phyloP scores from a whole-genome alignment of 768 basidiomycete genomes.

The Amyloporia xantha region DNA sequence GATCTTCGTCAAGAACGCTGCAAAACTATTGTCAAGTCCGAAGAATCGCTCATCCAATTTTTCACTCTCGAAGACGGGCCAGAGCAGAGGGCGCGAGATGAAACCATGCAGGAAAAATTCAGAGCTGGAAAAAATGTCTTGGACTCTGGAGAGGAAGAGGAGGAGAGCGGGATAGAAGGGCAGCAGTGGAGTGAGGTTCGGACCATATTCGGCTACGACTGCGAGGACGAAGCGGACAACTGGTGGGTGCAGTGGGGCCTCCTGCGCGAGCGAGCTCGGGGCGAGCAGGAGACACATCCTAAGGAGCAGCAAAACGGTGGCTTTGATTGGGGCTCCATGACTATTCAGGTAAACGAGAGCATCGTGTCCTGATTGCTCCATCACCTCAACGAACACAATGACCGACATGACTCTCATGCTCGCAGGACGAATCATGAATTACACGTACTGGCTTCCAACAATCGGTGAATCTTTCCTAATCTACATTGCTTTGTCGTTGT shows the following conservation, averaged over 20 bases:
- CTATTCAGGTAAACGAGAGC: slow-evolving; percentile 1
- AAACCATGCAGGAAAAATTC: slow-evolving; percentile 16
- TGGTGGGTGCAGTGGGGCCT: slow-evolving; percentile 32
- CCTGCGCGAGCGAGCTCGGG: slow-evolving; percentile 18
- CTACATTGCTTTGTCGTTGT: background rate
- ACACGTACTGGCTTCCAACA: background rate
- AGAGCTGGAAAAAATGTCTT: slow-evolving; percentile 16
- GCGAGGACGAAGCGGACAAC: slow-evolving; percentile 31
- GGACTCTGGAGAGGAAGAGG: slow-evolving; percentile 15
- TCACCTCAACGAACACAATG: background rate
- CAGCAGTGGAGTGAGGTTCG: slow-evolving; percentile 24
- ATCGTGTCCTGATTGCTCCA: background rate
- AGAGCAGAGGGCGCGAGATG: slow-evolving; percentile 20
- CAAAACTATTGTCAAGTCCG: slow-evolving; percentile 11
- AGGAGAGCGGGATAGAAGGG: background rate
- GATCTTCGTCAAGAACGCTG: slow-evolving; percentile 31
- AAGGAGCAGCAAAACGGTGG: background rate
- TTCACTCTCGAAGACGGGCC: slow-evolving; percentile 17
- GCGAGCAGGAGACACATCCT: background rate
- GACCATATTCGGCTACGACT: slow-evolving; percentile 28
- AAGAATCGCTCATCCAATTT: slow-evolving; percentile 17
- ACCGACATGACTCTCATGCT: background rate
- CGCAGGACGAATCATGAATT: background rate
- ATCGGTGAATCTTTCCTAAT: background rate
- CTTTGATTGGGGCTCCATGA: background rate